Percentiles rank a stretch among this genome's conserved stretches.
Evolutionary conservation across 495 filamentous ascomycete species (phyloP).

Genomic region (Ascobolus immersus): DNA sequence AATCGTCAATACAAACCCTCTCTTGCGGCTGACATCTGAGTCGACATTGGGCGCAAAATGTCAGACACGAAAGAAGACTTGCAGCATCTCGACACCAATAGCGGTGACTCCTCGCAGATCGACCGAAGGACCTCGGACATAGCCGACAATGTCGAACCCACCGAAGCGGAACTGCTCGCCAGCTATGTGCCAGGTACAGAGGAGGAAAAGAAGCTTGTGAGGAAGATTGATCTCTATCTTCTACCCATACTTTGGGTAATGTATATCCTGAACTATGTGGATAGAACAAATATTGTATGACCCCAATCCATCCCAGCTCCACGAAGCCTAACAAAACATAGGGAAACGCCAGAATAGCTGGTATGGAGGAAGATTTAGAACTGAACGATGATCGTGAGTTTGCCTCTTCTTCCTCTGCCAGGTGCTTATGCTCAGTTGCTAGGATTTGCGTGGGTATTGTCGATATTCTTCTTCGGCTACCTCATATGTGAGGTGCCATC

Average conservation of each 20-base stretch:
- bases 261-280: conserved; percentile 65
- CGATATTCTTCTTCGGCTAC: conserved; percentile 38
- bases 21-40: too few relatives aligned
- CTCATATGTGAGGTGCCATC: conserved; percentile 28
- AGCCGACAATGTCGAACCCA: too few relatives aligned
- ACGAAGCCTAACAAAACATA: background rate
- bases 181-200: too few relatives aligned
- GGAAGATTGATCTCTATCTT: conserved; percentile 11
- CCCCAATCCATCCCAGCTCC: conserved; percentile 18
- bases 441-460: conserved; percentile 6
- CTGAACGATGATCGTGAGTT: too few relatives aligned
- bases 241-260: conserved; percentile 16
- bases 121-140: too few relatives aligned
- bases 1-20: too few relatives aligned
- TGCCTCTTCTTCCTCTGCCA: too few relatives aligned
- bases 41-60: too few relatives aligned
- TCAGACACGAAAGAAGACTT: too few relatives aligned
- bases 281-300: conserved; percentile 35
- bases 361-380: conserved; percentile 25
- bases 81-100: too few relatives aligned
- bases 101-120: too few relatives aligned
- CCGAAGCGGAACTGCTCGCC: too few relatives aligned
- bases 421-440: background rate
- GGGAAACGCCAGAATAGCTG: conserved; percentile 19
- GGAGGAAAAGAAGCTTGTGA: conserved; percentile 6